Conservation (phyloP, 495 filamentous ascomycete genomes). For the Hypoxylon intermedium region DNA sequence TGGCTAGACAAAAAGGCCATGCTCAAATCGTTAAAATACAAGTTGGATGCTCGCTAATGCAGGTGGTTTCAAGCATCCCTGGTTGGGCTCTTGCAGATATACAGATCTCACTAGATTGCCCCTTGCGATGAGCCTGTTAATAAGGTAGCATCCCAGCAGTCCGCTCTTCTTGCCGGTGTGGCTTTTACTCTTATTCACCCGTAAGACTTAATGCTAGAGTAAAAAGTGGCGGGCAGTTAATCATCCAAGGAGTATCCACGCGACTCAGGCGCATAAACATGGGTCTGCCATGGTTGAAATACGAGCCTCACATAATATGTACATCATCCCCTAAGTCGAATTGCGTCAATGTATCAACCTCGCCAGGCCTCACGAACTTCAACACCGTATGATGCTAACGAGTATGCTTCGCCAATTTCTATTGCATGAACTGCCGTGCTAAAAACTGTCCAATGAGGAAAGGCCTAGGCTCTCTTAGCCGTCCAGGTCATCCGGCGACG, state of each 20-base stretch:
- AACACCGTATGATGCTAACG: neutral
- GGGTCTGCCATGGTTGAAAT: slow-evolving; percentile 26
- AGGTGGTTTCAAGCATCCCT: no score
- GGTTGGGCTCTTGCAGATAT: no score
- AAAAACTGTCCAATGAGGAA: no score
- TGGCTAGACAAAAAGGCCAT: no score
- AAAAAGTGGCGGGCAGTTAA: neutral
- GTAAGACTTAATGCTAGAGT: no score
- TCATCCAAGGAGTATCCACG: neutral
- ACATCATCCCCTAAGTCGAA: slow-evolving; percentile 24
- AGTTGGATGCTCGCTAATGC: no score
- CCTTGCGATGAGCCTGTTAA: no score
- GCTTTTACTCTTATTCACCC: no score
- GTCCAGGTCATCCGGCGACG: neutral
- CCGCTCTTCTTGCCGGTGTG: no score
- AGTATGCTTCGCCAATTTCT: neutral
- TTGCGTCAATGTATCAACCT: slow-evolving; percentile 21
- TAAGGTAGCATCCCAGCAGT: no score
- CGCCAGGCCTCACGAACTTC: neutral
- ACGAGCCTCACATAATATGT: slow-evolving; percentile 21
- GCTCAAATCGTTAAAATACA: no score
- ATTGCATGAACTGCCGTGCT: neutral
- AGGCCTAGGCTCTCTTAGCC: neutral
- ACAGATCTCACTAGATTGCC: no score
- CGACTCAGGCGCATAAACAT: slow-evolving; percentile 12